These are phyloP conservation scores for Diplodia scrobiculata DNA, from an alignment of 2,329 filamentous ascomycete genomes.

Conservation along the genomic window DNA sequence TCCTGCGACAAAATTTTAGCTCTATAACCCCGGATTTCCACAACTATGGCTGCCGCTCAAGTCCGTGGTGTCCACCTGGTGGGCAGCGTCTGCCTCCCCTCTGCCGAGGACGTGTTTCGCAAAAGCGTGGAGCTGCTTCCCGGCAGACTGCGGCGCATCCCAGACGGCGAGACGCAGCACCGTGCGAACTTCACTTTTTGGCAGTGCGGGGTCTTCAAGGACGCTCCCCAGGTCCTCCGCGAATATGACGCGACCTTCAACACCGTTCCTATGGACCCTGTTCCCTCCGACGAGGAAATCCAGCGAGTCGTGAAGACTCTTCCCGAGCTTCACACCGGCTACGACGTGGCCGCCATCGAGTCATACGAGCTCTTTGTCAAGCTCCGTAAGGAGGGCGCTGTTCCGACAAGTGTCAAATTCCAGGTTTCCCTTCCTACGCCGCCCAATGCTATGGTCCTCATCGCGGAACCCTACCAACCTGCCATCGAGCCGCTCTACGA, in stretches of 20 bases:
- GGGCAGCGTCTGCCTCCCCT: constrained; percentile 31
- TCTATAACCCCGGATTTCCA: background rate
- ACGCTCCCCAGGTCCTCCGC: constrained; percentile 23
- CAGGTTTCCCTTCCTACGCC: constrained; percentile 43
- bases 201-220: constrained; percentile 29
- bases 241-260: constrained; percentile 17
- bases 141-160: constrained; percentile 31
- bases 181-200: constrained; percentile 30
- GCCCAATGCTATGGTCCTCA: constrained; percentile 30
- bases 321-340: constrained; percentile 36
- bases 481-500: constrained; percentile 43
- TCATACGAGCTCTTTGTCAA: constrained; percentile 41
- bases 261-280: background rate
- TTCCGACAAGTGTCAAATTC: constrained; percentile 38
- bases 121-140: constrained; percentile 25
- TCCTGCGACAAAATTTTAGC: background rate
- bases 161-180: constrained; percentile 33
- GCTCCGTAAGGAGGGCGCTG: constrained; percentile 38
- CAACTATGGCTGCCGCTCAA: constrained; percentile 14
- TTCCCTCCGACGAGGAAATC: constrained; percentile 23
- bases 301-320: constrained; percentile 27
- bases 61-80: constrained; percentile 32
- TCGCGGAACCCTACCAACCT: constrained; percentile 36
- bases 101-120: constrained; percentile 29
- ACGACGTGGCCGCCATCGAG: constrained; percentile 40